These are phyloP conservation scores for Eucalyptus sp. DNA, from an alignment of 345 rosid species.

Conservation along the genomic window DNA sequence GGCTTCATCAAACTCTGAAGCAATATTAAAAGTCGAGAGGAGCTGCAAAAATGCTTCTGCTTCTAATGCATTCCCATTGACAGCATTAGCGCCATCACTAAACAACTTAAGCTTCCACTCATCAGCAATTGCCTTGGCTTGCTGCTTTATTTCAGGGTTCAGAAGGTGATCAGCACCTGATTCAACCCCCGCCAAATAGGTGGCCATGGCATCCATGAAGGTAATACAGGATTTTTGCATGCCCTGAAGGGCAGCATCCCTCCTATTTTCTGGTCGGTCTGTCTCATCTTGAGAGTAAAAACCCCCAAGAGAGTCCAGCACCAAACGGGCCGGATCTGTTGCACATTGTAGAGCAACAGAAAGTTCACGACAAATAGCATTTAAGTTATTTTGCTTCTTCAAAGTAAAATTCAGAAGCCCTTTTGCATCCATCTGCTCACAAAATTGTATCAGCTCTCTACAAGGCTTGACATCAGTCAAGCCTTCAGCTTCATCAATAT, in stretches of 20 bases:
- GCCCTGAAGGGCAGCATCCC: slow-evolving; percentile 50
- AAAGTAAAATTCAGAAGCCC: slow-evolving; percentile 35
- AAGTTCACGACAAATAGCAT: slow-evolving; percentile 32
- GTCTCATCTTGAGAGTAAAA: slow-evolving; percentile 37
- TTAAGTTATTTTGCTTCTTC: slow-evolving; percentile 32
- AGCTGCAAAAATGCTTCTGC: slow-evolving; percentile 59
- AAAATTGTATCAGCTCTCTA: slow-evolving; percentile 37
- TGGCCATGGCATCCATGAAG: slow-evolving; percentile 42
- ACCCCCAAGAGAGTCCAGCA: slow-evolving; percentile 47
- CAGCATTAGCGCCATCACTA: slow-evolving; percentile 29
- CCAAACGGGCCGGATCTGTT: slow-evolving; percentile 45
- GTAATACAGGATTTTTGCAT: slow-evolving; percentile 35
- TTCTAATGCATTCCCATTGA: slow-evolving; percentile 47
- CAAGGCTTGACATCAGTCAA: slow-evolving; percentile 30
- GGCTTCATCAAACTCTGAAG: slow-evolving; percentile 53
- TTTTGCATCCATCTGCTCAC: slow-evolving; percentile 58
- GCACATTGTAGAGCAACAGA: slow-evolving; percentile 50
- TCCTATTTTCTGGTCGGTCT: slow-evolving; percentile 22
- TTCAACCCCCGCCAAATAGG: slow-evolving; percentile 28
- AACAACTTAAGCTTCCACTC: slow-evolving; percentile 57
- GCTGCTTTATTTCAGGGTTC: slow-evolving; percentile 47
- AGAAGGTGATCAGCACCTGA: slow-evolving; percentile 38
- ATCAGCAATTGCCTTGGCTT: slow-evolving; percentile 64
- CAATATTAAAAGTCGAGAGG: slow-evolving; percentile 55
- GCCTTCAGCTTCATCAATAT: slow-evolving; percentile 17